Conservation (phyloP, 2,329 filamentous ascomycete genomes). For the Nectriaceae sp. region DNA sequence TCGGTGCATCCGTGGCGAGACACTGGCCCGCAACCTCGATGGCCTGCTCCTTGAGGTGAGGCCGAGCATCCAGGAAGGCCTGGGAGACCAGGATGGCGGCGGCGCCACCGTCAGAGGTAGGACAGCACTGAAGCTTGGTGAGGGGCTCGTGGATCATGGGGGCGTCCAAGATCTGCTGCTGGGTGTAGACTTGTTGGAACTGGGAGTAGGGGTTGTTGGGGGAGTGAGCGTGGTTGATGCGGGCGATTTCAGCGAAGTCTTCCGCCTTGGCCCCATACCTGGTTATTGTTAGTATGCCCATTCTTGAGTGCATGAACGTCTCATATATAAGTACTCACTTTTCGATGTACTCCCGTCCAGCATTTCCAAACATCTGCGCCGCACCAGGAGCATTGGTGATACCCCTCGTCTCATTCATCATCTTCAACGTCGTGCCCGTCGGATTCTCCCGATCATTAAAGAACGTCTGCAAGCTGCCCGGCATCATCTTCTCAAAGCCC, state of each 20-base stretch:
- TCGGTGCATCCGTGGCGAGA: slow-evolving; percentile 80
- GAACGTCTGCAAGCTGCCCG: slow-evolving; percentile 79
- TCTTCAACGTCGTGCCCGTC: slow-evolving; percentile 67
- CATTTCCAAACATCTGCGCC: slow-evolving; percentile 95
- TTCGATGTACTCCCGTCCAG: slow-evolving; percentile 92
- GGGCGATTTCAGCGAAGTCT: slow-evolving; percentile 93
- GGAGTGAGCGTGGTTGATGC: slow-evolving; percentile 90
- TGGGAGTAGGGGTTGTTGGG: slow-evolving; percentile 96
- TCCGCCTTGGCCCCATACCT: slow-evolving; percentile 79
- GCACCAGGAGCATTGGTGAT: slow-evolving; percentile 81
- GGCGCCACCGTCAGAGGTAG: slow-evolving; percentile 89
- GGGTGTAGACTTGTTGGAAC: slow-evolving; percentile 89
- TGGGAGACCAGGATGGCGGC: slow-evolving; percentile 89
- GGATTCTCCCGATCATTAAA: slow-evolving; percentile 87
- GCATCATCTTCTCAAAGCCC: slow-evolving; percentile 98
- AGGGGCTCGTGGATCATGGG: slow-evolving; percentile 82
- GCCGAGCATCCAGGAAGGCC: slow-evolving; percentile 81
- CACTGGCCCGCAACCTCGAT: slow-evolving; percentile 86
- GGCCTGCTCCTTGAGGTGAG: slow-evolving; percentile 80
- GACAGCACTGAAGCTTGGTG: slow-evolving; percentile 98
- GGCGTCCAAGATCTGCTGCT: slow-evolving; percentile 75
- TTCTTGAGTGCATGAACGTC: neutral
- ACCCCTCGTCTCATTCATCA: slow-evolving; percentile 84
- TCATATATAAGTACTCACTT: slow-evolving; percentile 54
- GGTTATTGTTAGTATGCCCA: slow-evolving; percentile 14